Conservation (phyloP, 2,329 filamentous ascomycete species). For the Ceratocystis destructans region DNA sequence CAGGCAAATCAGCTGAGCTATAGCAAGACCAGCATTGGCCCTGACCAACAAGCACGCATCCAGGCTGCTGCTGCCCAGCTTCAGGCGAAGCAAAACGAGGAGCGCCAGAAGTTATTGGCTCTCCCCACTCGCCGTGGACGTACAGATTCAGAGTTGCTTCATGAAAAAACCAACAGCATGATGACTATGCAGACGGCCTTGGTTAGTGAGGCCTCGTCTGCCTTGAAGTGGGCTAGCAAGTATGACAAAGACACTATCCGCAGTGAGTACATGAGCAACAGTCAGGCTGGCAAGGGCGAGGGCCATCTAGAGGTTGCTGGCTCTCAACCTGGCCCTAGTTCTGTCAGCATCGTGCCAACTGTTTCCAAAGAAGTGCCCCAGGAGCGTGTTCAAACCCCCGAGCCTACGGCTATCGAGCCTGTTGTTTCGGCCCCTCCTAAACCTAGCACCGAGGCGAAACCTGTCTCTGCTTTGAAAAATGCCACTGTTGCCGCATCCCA, state of each 20-base stretch:
- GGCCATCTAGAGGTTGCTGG: slow-evolving; percentile 22
- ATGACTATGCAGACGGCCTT: slow-evolving; percentile 77
- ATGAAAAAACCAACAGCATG: slow-evolving; percentile 72
- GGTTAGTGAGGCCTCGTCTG: slow-evolving; percentile 73
- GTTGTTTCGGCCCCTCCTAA: slow-evolving; percentile 15
- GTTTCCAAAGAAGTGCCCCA: slow-evolving; percentile 28
- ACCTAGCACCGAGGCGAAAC: slow-evolving; percentile 14
- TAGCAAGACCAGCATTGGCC: slow-evolving; percentile 74
- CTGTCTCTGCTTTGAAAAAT: slow-evolving; percentile 22
- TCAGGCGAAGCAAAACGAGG: slow-evolving; percentile 54
- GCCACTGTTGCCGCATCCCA: slow-evolving; percentile 21
- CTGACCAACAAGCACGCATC: slow-evolving; percentile 85
- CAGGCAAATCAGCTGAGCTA: slow-evolving; percentile 30
- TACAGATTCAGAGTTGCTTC: slow-evolving; percentile 43
- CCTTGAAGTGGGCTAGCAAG: slow-evolving; percentile 92
- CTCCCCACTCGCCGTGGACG: slow-evolving; percentile 36
- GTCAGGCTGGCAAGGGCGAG: slow-evolving; percentile 54
- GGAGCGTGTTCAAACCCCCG: slow-evolving; percentile 29
- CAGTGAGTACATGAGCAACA: slow-evolving; percentile 69
- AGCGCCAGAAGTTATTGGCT: slow-evolving; percentile 32
- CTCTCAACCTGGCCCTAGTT: slow-evolving; percentile 21
- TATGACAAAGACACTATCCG: slow-evolving; percentile 85
- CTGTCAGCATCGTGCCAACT: slow-evolving; percentile 22
- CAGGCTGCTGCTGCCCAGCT: slow-evolving; percentile 80
- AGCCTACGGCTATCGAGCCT: slow-evolving; percentile 23